Base-by-base conservation (phyloP, 1,284 basidiomycete species). In the Marasmius sp. region DNA sequence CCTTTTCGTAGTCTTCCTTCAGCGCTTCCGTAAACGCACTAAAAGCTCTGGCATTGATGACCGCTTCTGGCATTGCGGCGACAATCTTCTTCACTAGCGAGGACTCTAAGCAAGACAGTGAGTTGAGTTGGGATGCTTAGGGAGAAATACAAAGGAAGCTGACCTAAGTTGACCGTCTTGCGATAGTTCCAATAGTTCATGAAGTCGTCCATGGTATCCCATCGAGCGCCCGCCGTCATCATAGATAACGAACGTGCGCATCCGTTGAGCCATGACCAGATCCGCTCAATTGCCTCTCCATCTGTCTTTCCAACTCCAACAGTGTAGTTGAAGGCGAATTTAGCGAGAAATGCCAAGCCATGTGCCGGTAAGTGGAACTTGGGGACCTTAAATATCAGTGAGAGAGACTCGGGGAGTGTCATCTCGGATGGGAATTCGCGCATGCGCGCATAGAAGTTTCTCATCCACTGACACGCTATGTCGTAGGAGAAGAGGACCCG, bases 391-490 rank as follows among this genome's bases (percentile, higher is more conserved):
- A 52, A 52, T 1, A 2, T 22, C 10, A 52, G 22, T 22, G 10
- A 27, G 9, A 9, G 22, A 9, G 6, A 52, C 7, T 18, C 3
- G 16, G 50, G 50, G 4, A 52, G 6, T 2, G 7, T 18, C 7
- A 52, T 18, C 7, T 34, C 5, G 8, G 11, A 8, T 9, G 59
- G 59, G 10, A 61, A 27, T 9, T 47, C 34, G 22, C 18, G 12
- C 34, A 65, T n/a, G 1, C 64, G 59, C 4, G 47, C 38, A 36
- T 7, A 22, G 14, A 69, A 53, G 11, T 68, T 45, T 18, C 54
- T 60, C 18, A 18, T 61, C 63, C 63, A 69, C 27, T 67, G 65
- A 34, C 68, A 69, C 2, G 59, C 62, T 34, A 70, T 68, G 37
- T 70, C 69, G 48, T 70, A 70, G 0, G 64, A 69, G 1, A 67